Percentiles rank a stretch among this genome's conserved stretches.
Conservation (phyloP, 169 alveolate species). For the Plasmodium malariae region DNA sequence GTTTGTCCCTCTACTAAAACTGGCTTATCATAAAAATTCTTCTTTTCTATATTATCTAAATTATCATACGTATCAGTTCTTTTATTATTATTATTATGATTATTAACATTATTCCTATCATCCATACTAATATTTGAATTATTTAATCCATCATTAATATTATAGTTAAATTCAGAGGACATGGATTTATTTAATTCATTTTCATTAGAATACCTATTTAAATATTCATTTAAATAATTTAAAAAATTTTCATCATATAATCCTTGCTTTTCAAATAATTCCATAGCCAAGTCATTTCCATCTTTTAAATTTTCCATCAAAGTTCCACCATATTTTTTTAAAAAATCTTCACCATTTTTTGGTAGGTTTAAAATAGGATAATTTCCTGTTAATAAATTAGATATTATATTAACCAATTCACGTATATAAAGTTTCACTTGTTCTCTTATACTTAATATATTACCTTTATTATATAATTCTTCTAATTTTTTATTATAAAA, state of each 20-base stretch:
- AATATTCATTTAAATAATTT: constrained; percentile 78
- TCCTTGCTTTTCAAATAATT: constrained; percentile 87
- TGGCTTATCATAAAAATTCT: not conserved
- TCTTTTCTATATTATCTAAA: constrained; percentile 34
- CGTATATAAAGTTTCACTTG: constrained; percentile 87
- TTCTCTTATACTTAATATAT: constrained; percentile 83
- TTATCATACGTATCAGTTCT: constrained; percentile 40
- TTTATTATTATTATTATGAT: constrained; percentile 10
- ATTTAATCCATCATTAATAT: constrained; percentile 21
- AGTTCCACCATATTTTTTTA: constrained; percentile 89
- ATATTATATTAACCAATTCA: constrained; percentile 87
- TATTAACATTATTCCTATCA: constrained; percentile 11
- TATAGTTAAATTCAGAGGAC: constrained; percentile 44
- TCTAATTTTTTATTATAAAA: constrained; percentile 78
- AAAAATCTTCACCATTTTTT: constrained; percentile 85
- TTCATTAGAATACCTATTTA: constrained; percentile 78
- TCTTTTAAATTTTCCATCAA: constrained; percentile 89
- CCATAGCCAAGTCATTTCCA: constrained; percentile 88
- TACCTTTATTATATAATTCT: constrained; percentile 82
- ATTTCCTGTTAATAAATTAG: constrained; percentile 91
- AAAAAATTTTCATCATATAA: constrained; percentile 87
- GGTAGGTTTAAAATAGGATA: constrained; percentile 90
- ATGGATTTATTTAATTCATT: constrained; percentile 60
- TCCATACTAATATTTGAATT: constrained; percentile 13
- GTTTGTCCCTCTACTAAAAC: constrained; percentile 68